Percentiles rank a stretch among this genome's conserved stretches.
Conservation (phyloP, 2,329 filamentous ascomycete genomes). For the Aphanoascus verrucosus region DNA sequence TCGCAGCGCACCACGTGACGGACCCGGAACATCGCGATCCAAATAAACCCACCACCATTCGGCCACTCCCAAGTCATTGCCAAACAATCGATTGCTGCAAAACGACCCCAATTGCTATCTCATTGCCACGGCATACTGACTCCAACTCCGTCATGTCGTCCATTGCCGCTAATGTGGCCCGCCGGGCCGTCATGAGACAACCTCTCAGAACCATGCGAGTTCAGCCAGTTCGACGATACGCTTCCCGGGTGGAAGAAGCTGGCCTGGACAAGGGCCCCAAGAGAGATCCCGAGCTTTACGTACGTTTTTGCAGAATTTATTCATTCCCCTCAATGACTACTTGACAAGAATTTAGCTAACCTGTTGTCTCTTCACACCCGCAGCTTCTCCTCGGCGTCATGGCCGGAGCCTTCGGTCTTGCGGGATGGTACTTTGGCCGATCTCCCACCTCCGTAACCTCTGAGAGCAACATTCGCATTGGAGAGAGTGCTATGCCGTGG, state of each 20-base stretch:
- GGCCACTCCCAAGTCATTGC: neutral
- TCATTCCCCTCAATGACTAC: no score
- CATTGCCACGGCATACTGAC: slow-evolving; percentile 1
- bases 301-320: slow-evolving; percentile 33
- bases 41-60: slow-evolving; percentile 14
- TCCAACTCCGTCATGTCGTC: slow-evolving; percentile 28
- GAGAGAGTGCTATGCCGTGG: slow-evolving; percentile 79
- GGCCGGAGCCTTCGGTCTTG: slow-evolving; percentile 75
- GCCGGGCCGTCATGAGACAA: slow-evolving; percentile 34
- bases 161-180: slow-evolving; percentile 33
- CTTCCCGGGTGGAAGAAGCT: slow-evolving; percentile 39
- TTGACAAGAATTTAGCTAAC: neutral
- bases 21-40: slow-evolving; percentile 13
- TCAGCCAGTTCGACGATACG: slow-evolving; percentile 31
- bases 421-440: slow-evolving; percentile 69
- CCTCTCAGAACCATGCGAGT: slow-evolving; percentile 32
- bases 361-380: slow-evolving; percentile 12
- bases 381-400: slow-evolving; percentile 88
- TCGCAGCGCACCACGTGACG: slow-evolving; percentile 6
- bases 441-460: slow-evolving; percentile 77
- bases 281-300: slow-evolving; percentile 64
- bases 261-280: slow-evolving; percentile 53
- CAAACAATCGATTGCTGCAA: neutral
- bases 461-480: slow-evolving; percentile 65
- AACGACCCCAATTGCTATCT: slow-evolving; percentile 1